Evolutionary conservation across 331 rosid genomes (phyloP), one percentile per base, ranked within the genome.

Genomic region (Ulmus americana): DNA sequence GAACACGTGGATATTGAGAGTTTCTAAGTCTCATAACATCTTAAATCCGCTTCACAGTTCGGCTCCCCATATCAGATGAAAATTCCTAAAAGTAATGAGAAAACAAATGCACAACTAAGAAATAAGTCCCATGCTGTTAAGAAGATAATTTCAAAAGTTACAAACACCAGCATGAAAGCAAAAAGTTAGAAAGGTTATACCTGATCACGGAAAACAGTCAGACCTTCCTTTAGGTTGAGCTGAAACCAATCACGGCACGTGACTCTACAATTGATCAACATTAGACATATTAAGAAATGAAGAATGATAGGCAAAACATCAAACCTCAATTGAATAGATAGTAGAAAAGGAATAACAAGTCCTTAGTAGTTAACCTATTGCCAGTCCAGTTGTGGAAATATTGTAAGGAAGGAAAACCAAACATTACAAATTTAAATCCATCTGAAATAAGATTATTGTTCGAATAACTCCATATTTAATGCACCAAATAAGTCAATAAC

Each of bases 231-330:
- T 70, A 90, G 80, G 73, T 97, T 94, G 50, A 94, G 92, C 87
- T 94, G 99, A 90, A 90, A 94, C 99, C 99, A 94, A 72, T 94
- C 99, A 5, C 99, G 99, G 45, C 99, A 94, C 39, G 99, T 94
- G 74, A 94, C 97, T 77, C 99, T 94, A 81, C 70, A 76, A 74
- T 71, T 49, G 45, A 43, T 16, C n/a, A 42, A 50, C 14, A 43
- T 8, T 43, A 8, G n/a, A 39, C 1, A 55, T 45, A 71, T 56
- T 48, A 4, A 45, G 42, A 64, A 44, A 49, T 20, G 43, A 35
- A 45, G 53, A 5, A 22, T 39, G n/a, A 39, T 59, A 50, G 14
- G 28, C 18, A 15, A 28, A 28, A 28, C 35, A 28, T 28, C 35
- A 3, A 3, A 28, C 55, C 61, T 3, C n/a, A 15, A 38, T 9